phyloP scores from a whole-genome alignment of 352 stramenopile genomes.

The Globisporangium solare region DNA sequence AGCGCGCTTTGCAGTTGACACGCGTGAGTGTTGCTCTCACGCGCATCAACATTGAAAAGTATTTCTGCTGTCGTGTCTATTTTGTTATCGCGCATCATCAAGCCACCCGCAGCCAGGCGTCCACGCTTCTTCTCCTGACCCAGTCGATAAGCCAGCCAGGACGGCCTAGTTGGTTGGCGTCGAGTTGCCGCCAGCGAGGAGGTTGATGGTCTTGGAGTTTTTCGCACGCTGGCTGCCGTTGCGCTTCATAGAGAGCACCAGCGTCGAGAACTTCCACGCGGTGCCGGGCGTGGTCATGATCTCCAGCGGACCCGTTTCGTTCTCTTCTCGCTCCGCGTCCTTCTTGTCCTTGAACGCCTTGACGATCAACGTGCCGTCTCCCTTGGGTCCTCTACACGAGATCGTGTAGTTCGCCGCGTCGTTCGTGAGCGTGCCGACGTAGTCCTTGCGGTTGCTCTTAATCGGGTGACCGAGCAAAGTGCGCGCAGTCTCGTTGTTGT shows the following conservation, averaged over 20 bases:
- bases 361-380: constrained; percentile 65
- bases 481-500: constrained; percentile 60
- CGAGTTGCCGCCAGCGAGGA: constrained; percentile 20
- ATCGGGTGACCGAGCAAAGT: constrained; percentile 62
- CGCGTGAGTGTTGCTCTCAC: constrained; percentile 14
- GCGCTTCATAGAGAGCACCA: constrained; percentile 56
- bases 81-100: constrained; percentile 1
- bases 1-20: neutral
- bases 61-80: constrained; percentile 4
- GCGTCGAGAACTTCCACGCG: constrained; percentile 72
- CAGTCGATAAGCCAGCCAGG: too few relatives aligned
- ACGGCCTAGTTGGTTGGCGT: too few relatives aligned
- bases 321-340: constrained; percentile 13
- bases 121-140: too few relatives aligned
- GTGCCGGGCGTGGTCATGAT: constrained; percentile 62
- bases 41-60: neutral
- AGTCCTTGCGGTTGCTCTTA: constrained; percentile 67
- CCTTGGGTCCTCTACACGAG: constrained; percentile 55
- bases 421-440: constrained; percentile 55
- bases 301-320: constrained; percentile 1
- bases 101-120: too few relatives aligned
- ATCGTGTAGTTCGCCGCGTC: constrained; percentile 68
- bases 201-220: constrained; percentile 62
- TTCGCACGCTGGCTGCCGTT: constrained; percentile 54
- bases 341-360: constrained; percentile 62